Evolutionary conservation across 139 green algal genomes (phyloP), one percentile per base, ranked within the genome.

Genomic region (Chlorella sp.): DNA sequence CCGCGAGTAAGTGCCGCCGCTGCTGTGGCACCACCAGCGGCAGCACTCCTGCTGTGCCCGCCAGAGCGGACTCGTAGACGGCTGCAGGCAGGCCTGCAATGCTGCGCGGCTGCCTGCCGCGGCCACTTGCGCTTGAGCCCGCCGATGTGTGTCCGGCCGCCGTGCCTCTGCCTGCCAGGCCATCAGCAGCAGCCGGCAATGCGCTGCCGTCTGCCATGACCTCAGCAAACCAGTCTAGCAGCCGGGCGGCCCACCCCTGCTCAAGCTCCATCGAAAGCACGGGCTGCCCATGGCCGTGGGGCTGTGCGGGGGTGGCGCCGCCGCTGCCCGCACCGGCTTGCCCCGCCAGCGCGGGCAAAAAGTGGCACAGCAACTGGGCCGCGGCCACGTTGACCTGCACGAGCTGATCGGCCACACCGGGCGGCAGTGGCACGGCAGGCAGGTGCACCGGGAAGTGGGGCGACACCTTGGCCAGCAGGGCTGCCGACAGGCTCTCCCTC

Each of bases 311-410:
- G 48, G 48, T 60, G 56, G 36, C 27, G 25, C 67, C 8, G 33
- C 48, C 53, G 21, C 27, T n/a, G 53, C n/a, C 58, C n/a, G 21
- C 67, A 2, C 8, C 69, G 48, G 48, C 29, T 5, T 19, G 36
- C 23, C 38, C 36, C 25, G 27, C 29, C 68, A 56, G 53, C 31
- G 19, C 41, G 1, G 62, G 56, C 73, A 91, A 73, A 40, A 89
- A 87, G 11, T 78, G 45, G 31, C 59, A 60, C 31, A 91, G 73
- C 31, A 92, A 82, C 81, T 88, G 68, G 8, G 81, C 71, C 2
- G 66, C 53, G 12, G 80, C 67, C 59, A 92, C 59, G 60, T 93
- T 93, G n/a, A 89, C 79, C 33, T 59, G 46, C 46, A 82, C 73
- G n/a, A 93, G 82, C 60, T 68, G 76, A 8, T 88, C 78, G 6